phyloP scores from a whole-genome alignment of 139 green algal species.

The Chlorella sp. region DNA sequence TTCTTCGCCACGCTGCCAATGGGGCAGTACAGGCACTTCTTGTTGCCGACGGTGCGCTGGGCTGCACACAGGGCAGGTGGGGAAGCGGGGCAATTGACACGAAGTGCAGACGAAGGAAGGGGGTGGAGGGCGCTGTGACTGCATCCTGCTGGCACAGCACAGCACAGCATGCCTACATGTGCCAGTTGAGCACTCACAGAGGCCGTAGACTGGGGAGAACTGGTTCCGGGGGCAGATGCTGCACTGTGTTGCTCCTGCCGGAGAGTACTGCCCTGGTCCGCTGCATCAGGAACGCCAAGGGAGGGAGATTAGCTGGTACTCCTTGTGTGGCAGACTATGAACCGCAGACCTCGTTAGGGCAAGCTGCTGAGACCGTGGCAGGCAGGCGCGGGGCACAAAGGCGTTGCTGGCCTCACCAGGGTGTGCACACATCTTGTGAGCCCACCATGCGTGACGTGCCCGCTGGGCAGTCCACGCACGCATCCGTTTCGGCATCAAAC shows the following conservation, averaged over 20 bases:
- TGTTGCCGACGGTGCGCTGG: background rate
- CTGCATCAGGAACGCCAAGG: background rate
- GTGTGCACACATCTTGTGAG: background rate
- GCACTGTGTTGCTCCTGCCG: background rate
- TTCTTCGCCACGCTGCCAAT: background rate
- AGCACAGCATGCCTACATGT: background rate
- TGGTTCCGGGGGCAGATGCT: background rate
- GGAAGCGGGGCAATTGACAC: background rate
- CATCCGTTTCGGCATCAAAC: background rate
- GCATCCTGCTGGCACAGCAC: no score
- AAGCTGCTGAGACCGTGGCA: background rate
- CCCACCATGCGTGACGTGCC: background rate
- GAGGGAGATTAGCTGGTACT: no score
- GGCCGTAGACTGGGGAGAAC: background rate
- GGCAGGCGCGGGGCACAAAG: background rate
- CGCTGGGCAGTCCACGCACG: background rate
- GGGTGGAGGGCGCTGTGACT: background rate
- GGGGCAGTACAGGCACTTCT: constrained; percentile 13
- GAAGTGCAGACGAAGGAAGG: background rate
- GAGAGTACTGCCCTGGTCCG: constrained; percentile 3
- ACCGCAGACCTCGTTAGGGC: background rate
- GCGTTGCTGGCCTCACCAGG: background rate
- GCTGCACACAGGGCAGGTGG: background rate
- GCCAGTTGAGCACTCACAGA: background rate
- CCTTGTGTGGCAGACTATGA: no score